Conservation (phyloP, 2,329 filamentous ascomycete species). For the Pleurostoma richardsiae region DNA sequence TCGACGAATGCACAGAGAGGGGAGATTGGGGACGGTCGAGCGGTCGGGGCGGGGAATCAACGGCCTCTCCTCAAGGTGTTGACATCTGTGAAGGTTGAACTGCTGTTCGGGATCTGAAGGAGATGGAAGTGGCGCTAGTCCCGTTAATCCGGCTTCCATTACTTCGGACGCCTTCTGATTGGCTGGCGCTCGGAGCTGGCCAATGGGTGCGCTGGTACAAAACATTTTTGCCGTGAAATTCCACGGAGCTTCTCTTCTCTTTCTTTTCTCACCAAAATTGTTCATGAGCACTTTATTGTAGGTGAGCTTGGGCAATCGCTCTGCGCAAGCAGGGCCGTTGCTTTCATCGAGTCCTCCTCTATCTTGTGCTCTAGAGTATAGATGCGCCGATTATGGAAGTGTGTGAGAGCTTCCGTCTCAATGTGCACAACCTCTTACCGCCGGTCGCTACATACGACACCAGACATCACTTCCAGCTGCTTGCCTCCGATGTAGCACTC, state of each 20-base stretch:
- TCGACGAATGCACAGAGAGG: conserved; percentile 41
- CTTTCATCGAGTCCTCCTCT: conserved; percentile 63
- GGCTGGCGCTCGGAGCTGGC: conserved; percentile 18
- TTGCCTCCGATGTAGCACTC: no score
- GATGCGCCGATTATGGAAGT: conserved; percentile 67
- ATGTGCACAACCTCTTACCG: conserved; percentile 67
- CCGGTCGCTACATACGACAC: conserved; percentile 59
- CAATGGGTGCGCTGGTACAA: conserved; percentile 1
- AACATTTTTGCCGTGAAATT: conserved; percentile 15
- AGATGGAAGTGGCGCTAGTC: conserved; percentile 28
- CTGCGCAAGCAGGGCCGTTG: conserved; percentile 30
- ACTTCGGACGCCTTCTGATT: conserved; percentile 38
- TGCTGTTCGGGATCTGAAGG: conserved; percentile 5
- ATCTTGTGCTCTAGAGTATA: conserved; percentile 65
- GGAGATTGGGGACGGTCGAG: conserved; percentile 26
- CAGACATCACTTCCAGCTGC: not conserved
- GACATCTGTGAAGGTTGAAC: conserved; percentile 27
- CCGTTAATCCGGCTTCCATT: conserved; percentile 20
- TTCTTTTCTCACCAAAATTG: conserved; percentile 49
- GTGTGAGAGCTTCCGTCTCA: conserved; percentile 55
- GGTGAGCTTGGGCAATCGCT: conserved; percentile 53
- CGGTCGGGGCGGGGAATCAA: conserved; percentile 10
- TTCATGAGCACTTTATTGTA: conserved; percentile 69
- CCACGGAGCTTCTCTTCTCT: conserved; percentile 21
- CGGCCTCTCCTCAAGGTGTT: conserved; percentile 15